phyloP scores from a whole-genome alignment of 176 grass and related monocot species.

The Oryza rufipogon region DNA sequence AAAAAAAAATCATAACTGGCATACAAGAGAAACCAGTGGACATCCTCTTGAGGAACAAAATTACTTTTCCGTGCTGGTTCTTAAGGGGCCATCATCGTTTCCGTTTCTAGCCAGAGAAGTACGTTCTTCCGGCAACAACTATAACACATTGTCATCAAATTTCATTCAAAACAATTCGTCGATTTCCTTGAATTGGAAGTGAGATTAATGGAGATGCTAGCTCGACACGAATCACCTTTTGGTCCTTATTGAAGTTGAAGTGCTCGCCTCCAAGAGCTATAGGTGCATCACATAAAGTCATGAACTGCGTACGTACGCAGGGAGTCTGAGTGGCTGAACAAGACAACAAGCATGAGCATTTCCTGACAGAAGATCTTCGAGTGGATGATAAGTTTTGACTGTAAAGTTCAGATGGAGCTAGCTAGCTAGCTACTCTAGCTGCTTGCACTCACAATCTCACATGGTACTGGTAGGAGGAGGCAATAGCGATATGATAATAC shows the following conservation, averaged over 20 bases:
- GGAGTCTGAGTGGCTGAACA: neutral
- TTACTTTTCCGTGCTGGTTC: too few species aligned
- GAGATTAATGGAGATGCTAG: neutral
- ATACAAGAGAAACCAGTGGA: too few species aligned
- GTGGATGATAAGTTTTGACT: constrained; percentile 44
- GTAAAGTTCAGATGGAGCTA: constrained; percentile 27
- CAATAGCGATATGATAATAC: neutral
- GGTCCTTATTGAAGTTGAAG: neutral
- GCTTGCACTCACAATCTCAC: neutral
- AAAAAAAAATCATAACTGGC: too few species aligned
- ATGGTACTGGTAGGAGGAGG: neutral
- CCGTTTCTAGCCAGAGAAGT: too few species aligned
- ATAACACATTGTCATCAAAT: neutral
- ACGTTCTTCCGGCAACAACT: too few species aligned
- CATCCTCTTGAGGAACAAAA: too few species aligned
- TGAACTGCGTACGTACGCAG: neutral
- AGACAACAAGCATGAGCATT: neutral
- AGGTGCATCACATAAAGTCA: neutral
- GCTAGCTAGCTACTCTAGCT: neutral
- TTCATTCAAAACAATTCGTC: neutral
- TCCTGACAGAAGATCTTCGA: constrained; percentile 15
- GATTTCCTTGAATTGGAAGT: neutral
- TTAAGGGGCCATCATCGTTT: too few species aligned
- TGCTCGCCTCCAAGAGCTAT: constrained; percentile 26
- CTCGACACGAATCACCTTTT: neutral